Evolutionary conservation across 345 rosid genomes (phyloP).

Genomic region (Hevea brasiliensis): DNA sequence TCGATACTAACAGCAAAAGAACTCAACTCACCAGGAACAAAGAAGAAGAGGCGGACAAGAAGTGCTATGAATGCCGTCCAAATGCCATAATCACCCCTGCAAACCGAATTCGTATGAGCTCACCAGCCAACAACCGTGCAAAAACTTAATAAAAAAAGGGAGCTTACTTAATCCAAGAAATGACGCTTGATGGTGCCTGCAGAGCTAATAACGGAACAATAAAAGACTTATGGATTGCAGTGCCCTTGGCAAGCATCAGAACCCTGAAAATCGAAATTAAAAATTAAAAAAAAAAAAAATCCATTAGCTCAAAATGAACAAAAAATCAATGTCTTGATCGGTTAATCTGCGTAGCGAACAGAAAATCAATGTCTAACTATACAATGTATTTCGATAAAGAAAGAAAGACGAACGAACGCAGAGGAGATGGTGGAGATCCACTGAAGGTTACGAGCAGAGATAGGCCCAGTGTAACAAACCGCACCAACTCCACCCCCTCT

Average conservation of each 20-base stretch:
- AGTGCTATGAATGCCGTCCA: slow-evolving; percentile 85
- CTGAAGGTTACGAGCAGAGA: slow-evolving; percentile 55
- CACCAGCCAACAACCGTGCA: background rate
- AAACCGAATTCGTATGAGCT: slow-evolving; percentile 25
- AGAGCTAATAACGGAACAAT: slow-evolving; percentile 78
- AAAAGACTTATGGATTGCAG: slow-evolving; percentile 66
- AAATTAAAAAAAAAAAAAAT: background rate
- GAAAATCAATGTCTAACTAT: background rate
- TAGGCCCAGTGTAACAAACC: slow-evolving; percentile 62
- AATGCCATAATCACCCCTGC: slow-evolving; percentile 87
- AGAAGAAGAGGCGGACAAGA: slow-evolving; percentile 78
- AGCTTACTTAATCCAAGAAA: slow-evolving; percentile 85
- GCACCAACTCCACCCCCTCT: slow-evolving; percentile 45
- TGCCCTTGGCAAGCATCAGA: slow-evolving; percentile 73
- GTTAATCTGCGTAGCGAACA: no score
- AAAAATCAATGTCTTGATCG: no score
- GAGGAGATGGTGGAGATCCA: slow-evolving; percentile 72
- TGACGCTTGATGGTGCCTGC: slow-evolving; percentile 61
- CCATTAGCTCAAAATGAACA: background rate
- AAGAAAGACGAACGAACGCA: slow-evolving; percentile 38
- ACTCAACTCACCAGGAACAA: slow-evolving; percentile 75
- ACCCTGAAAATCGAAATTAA: slow-evolving; percentile 38
- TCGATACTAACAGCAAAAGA: slow-evolving; percentile 2
- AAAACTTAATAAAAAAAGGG: background rate
- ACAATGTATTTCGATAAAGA: background rate